Percentiles rank a stretch among this genome's conserved stretches.
phyloP scores from a whole-genome alignment of 1,139 yeast genomes.

The Citeromyces hawaiiensis region DNA sequence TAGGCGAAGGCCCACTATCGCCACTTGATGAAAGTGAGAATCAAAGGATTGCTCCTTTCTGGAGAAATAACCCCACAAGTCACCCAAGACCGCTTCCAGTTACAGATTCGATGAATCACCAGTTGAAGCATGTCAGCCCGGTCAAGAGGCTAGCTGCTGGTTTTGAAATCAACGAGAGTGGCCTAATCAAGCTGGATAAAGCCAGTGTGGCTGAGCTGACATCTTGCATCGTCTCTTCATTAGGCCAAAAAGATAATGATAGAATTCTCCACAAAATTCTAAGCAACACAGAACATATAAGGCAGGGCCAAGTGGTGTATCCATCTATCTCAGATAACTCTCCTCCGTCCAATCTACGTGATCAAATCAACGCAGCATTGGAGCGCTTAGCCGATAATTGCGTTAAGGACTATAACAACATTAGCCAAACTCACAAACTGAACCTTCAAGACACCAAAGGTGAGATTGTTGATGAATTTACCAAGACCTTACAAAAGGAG shows the following conservation, averaged over 20 bases:
- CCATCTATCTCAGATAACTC: background rate
- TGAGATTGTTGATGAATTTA: background rate
- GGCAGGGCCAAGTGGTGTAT: background rate
- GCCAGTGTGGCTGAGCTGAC: background rate
- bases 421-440: background rate
- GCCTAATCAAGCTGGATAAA: background rate
- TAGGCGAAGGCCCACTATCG: background rate
- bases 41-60: background rate
- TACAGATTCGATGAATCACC: background rate
- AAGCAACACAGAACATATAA: background rate
- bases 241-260: background rate
- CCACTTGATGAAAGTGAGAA: background rate
- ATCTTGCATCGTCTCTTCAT: background rate
- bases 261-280: background rate
- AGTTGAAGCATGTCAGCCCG: background rate
- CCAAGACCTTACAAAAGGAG: background rate
- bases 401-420: background rate
- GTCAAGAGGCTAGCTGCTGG: background rate
- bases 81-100: background rate
- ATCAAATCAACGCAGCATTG: background rate
- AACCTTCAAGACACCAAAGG: background rate
- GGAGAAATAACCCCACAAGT: background rate
- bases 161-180: background rate
- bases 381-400: background rate
- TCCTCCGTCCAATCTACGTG: background rate